A percentile compares a stretch with the other conserved stretches of the same genome.
phyloP scores from a whole-genome alignment of 805 yeast species.

The Peterozyma xylosa region DNA sequence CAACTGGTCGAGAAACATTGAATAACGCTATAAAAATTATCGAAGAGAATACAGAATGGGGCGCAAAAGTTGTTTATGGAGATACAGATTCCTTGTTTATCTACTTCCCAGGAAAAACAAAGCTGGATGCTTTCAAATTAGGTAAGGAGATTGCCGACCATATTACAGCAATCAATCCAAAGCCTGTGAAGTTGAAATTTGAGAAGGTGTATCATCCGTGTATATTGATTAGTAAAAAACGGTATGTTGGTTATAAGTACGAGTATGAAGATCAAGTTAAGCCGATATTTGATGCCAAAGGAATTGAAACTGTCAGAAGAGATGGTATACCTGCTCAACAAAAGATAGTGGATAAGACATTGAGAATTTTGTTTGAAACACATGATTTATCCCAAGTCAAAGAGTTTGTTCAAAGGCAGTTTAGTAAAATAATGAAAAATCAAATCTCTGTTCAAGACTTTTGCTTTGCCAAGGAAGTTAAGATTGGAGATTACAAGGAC shows the following conservation, averaged over 20 bases:
- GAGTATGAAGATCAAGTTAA: slow-evolving; percentile 45
- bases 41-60: slow-evolving; percentile 54
- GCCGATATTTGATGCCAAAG: slow-evolving; percentile 89
- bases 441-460: slow-evolving; percentile 71
- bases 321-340: slow-evolving; percentile 95
- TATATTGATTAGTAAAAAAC: slow-evolving; percentile 72
- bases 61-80: slow-evolving; percentile 92
- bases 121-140: slow-evolving; percentile 65
- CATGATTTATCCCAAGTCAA: slow-evolving; percentile 67
- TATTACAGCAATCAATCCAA: slow-evolving; percentile 64
- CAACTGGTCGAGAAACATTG: slow-evolving; percentile 82
- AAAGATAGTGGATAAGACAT: slow-evolving; percentile 64
- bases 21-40: slow-evolving; percentile 63
- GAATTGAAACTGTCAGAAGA: slow-evolving; percentile 88
- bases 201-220: slow-evolving; percentile 92
- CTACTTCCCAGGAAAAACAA: slow-evolving; percentile 76
- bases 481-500: slow-evolving; percentile 74
- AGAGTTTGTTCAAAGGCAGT: slow-evolving; percentile 54
- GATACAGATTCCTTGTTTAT: slow-evolving; percentile 95
- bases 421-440: slow-evolving; percentile 55
- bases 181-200: slow-evolving; percentile 76
- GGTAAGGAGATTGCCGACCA: slow-evolving; percentile 64
- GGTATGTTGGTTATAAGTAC: slow-evolving; percentile 85
- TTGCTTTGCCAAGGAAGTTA: slow-evolving; percentile 87
- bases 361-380: slow-evolving; percentile 66